phyloP scores from a whole-genome alignment of 305 asterid genomes.

The Lippia alba region DNA sequence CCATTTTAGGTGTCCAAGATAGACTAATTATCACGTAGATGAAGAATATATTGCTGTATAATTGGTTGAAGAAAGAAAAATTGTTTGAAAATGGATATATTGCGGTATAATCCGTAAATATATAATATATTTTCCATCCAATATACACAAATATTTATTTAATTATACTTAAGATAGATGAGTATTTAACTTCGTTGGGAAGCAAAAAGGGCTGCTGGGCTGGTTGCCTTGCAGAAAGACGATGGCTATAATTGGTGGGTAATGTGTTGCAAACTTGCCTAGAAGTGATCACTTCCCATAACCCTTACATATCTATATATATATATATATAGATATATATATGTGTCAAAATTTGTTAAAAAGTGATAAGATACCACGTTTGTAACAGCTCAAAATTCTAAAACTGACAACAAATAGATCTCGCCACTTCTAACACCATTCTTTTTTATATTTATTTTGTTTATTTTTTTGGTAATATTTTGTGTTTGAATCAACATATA shows the following conservation, averaged over 20 bases:
- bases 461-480: background rate
- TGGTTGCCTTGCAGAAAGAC: slow-evolving; percentile 14
- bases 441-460: background rate
- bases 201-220: slow-evolving; percentile 1
- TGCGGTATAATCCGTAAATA: no score
- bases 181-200: slow-evolving; percentile 22
- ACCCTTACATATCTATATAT: slow-evolving; percentile 43
- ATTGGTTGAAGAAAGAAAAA: background rate
- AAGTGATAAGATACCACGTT: slow-evolving; percentile 42
- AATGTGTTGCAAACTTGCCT: slow-evolving; percentile 40
- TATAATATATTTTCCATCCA: no score
- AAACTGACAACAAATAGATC: slow-evolving; percentile 14
- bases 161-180: no score
- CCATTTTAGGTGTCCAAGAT: background rate
- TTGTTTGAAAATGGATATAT: background rate
- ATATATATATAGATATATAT: background rate
- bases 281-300: slow-evolving; percentile 41
- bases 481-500: no score
- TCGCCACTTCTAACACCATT: background rate
- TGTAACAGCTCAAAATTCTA: slow-evolving; percentile 31
- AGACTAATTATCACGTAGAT: background rate
- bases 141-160: no score
- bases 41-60: background rate
- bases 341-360: background rate
- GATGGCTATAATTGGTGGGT: slow-evolving; percentile 38